Evolutionary conservation across 768 basidiomycete species (phyloP).

Genomic region (Saitozyma podzolica): DNA sequence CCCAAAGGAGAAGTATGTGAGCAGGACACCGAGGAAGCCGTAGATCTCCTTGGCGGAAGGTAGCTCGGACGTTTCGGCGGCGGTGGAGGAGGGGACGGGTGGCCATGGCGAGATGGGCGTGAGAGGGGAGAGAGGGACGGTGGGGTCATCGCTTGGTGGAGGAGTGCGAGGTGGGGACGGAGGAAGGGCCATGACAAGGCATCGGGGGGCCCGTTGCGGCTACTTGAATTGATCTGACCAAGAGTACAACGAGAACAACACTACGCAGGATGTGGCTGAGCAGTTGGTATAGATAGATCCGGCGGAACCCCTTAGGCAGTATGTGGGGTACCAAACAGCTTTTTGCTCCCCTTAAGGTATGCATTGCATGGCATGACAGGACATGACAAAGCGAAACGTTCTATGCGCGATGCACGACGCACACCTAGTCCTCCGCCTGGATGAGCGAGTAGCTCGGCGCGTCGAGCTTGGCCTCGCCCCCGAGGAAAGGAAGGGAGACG

Average conservation of each 20-base stretch:
- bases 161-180: background rate
- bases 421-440: constrained; percentile 64
- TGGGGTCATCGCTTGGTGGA: background rate
- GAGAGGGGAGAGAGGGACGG: constrained; percentile 32
- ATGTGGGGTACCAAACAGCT: too few relatives aligned
- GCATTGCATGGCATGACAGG: too few relatives aligned
- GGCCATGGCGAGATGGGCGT: constrained; percentile 52
- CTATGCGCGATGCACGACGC: too few relatives aligned
- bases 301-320: too few relatives aligned
- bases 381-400: too few relatives aligned
- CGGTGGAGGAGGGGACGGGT: constrained; percentile 16
- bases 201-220: too few relatives aligned
- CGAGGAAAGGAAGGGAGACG: constrained; percentile 62
- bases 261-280: too few relatives aligned
- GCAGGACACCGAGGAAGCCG: constrained; percentile 46
- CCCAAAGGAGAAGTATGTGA: constrained; percentile 36
- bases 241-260: too few relatives aligned
- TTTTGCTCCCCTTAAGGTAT: too few relatives aligned
- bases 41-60: constrained; percentile 46
- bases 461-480: constrained; percentile 70
- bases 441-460: constrained; percentile 88
- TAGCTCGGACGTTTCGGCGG: constrained; percentile 4
- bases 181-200: too few relatives aligned
- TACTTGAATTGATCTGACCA: too few relatives aligned
- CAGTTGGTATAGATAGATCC: too few relatives aligned